Conservation (phyloP, 1,139 yeast genomes). For the Hemisphaericaspora subhashii region DNA sequence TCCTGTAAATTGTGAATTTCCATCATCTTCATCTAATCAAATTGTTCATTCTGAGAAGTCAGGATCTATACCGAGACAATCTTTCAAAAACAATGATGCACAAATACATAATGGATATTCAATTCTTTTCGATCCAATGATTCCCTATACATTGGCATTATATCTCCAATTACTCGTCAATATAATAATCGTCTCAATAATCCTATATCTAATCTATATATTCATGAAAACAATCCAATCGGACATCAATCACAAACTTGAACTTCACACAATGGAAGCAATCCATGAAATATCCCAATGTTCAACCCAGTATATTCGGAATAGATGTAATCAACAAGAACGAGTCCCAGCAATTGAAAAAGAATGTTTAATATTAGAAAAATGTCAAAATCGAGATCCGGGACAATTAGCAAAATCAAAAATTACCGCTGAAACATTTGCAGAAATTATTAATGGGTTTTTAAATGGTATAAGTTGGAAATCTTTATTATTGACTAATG, state of each 20-base stretch:
- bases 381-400: conserved; percentile 88
- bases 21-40: too few species aligned
- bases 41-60: too few species aligned
- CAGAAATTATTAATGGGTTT: conserved; percentile 78
- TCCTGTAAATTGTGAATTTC: conserved; percentile 36
- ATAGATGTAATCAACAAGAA: conserved; percentile 56
- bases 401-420: conserved; percentile 72
- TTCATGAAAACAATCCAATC: conserved; percentile 61
- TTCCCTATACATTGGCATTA: conserved; percentile 65
- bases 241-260: conserved; percentile 73
- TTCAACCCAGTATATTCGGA: conserved; percentile 64
- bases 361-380: conserved; percentile 75
- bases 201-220: conserved; percentile 54
- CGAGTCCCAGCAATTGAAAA: conserved; percentile 73
- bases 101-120: conserved; percentile 9
- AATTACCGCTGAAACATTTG: conserved; percentile 79
- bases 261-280: conserved; percentile 58
- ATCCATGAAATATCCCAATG: conserved; percentile 71
- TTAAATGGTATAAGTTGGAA: conserved; percentile 76
- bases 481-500: conserved; percentile 48
- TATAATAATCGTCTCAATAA: conserved; percentile 52
- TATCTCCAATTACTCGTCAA: conserved; percentile 74
- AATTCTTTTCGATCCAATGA: conserved; percentile 16
- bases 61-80: too few species aligned
- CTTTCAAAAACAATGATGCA: not conserved